These are phyloP conservation scores for Echeveria elegans DNA, from an alignment of 164 flowering plant genomes.

Conservation along the genomic window DNA sequence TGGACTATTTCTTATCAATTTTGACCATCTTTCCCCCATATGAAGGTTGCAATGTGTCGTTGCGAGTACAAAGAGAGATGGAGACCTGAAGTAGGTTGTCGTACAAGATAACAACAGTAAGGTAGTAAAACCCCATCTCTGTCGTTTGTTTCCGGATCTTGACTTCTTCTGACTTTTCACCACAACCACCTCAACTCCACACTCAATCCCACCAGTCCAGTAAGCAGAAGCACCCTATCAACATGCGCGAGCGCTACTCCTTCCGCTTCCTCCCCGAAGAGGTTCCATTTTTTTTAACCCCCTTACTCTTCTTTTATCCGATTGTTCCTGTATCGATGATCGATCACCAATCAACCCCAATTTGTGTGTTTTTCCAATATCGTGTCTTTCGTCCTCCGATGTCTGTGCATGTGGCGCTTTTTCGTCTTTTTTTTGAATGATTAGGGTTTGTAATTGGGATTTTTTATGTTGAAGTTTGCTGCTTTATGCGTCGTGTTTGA, in stretches of 20 bases:
- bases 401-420: neutral
- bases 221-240: neutral
- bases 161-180: neutral
- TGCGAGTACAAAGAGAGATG: too few species aligned
- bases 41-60: too few species aligned
- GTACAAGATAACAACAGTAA: too few species aligned
- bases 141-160: neutral
- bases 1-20: too few species aligned
- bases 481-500: neutral
- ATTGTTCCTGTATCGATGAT: neutral
- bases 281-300: neutral
- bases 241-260: conserved; percentile 5
- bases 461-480: neutral
- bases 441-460: neutral
- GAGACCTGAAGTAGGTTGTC: too few species aligned
- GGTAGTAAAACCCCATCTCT: neutral
- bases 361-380: neutral
- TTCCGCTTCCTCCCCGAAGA: neutral
- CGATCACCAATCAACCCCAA: neutral
- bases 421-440: neutral
- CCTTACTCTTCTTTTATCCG: too few species aligned
- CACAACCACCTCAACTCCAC: neutral
- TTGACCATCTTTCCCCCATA: too few species aligned
- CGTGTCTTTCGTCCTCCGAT: too few species aligned
- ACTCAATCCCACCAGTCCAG: neutral